Percentiles rank a stretch among this genome's conserved stretches.
phyloP scores from a whole-genome alignment of 2,329 filamentous ascomycete species.

The Fusarium sp. region DNA sequence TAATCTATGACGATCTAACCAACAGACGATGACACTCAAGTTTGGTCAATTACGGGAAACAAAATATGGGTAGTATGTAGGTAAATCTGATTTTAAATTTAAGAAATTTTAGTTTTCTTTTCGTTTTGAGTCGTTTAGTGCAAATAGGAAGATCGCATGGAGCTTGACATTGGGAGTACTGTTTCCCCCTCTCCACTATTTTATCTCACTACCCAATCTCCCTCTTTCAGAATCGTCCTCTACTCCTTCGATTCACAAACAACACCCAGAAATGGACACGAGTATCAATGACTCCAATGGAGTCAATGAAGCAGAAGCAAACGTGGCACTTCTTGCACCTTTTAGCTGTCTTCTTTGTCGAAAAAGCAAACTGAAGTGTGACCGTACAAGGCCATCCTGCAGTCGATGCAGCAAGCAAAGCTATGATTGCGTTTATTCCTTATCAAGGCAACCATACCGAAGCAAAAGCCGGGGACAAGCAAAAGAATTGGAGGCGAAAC shows the following conservation, averaged over 20 bases:
- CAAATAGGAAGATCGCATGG: background rate
- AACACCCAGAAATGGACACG: background rate
- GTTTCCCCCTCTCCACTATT: background rate
- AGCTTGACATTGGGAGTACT: background rate
- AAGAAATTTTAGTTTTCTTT: background rate
- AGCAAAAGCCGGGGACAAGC: background rate
- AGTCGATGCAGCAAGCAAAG: conserved; percentile 9
- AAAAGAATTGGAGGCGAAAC: conserved; percentile 2
- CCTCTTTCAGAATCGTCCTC: background rate
- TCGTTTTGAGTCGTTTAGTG: background rate
- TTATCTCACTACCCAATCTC: background rate
- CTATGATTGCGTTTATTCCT: conserved; percentile 9
- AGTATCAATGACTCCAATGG: too few relatives aligned
- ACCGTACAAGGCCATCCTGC: conserved; percentile 1
- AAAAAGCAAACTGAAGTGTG: conserved; percentile 15
- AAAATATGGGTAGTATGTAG: background rate
- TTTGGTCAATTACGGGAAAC: background rate
- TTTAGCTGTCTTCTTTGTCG: conserved; percentile 16
- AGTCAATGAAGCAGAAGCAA: background rate
- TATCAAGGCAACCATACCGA: conserved; percentile 2
- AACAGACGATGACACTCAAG: background rate
- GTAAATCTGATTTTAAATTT: background rate
- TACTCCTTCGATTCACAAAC: background rate
- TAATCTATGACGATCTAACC: conserved; percentile 11
- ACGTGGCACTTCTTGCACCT: background rate